A percentile compares a stretch with the other conserved stretches of the same genome.
These are phyloP conservation scores for Bolboschoenoplectus hybrid DNA, from an alignment of 202 grass and related monocot species.

Conservation along the genomic window DNA sequence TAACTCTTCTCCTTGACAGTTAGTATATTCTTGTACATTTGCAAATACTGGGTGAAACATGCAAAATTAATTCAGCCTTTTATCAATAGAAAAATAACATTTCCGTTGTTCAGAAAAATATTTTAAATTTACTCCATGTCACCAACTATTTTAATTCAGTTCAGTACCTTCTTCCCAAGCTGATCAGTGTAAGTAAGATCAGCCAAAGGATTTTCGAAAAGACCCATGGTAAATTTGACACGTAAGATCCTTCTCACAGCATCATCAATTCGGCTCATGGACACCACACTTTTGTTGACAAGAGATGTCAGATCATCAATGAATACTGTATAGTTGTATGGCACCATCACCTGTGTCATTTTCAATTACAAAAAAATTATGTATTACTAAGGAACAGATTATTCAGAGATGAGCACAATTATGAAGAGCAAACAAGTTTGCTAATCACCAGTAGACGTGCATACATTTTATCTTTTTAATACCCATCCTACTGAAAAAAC, in stretches of 20 bases:
- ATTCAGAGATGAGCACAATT: not conserved
- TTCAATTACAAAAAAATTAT: constrained; percentile 15
- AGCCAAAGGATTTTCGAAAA: constrained; percentile 86
- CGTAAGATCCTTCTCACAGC: constrained; percentile 86
- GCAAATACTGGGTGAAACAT: not conserved
- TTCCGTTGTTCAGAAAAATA: not conserved
- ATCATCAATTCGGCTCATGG: constrained; percentile 85
- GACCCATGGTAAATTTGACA: constrained; percentile 95
- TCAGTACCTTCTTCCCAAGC: constrained; percentile 85
- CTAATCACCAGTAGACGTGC: not conserved
- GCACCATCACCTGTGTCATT: constrained; percentile 75
- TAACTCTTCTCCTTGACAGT: not conserved
- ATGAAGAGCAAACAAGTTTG: not conserved
- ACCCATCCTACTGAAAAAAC: not conserved
- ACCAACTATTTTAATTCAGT: not conserved
- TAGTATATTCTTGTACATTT: not conserved
- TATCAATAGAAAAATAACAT: not conserved
- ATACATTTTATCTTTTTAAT: constrained; percentile 3
- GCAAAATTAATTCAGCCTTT: not conserved
- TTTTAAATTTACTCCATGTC: not conserved
- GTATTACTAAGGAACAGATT: constrained; percentile 19
- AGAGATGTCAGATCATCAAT: constrained; percentile 71
- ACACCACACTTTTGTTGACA: constrained; percentile 66
- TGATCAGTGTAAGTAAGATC: constrained; percentile 86
- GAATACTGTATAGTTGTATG: constrained; percentile 70